Evolutionary conservation across 2,329 filamentous ascomycete genomes (phyloP), one percentile per base, ranked within the genome.

Genomic region (Domatiomyces globalis): DNA sequence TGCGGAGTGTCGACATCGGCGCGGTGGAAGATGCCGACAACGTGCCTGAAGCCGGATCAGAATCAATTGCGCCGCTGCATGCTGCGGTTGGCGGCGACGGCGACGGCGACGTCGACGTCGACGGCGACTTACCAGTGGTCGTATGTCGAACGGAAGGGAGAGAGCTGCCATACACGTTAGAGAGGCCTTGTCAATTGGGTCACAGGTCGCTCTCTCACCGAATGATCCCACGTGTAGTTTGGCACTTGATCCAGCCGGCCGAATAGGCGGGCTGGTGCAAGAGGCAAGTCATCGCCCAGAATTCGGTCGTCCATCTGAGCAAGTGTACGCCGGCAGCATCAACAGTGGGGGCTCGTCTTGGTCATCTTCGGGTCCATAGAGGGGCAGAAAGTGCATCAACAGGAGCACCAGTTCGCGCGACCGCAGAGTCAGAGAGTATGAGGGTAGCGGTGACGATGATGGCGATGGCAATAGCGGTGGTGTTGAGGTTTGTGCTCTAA

Each of bases 221-320:
- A 74, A 58, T 85, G 83, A 66, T 88, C 83, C 85, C 85, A 89
- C 5, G 77, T 79, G 64, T 87, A 88, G 49, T 84, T 84, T 45
- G 81, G 75, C 57, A 89, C 75, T 64, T 86, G 83, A 56, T 78
- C 75, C 58, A 89, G 73, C 48, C 85, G 79, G 65, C 88, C 83
- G 60, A 82, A 84, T 49, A 89, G 76, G 61, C 81, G 79, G 58
- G 76, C 72, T 44, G 83, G 83, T 53, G 82, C 81, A 64, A 72
- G 65, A 54, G 70, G 70, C 54, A 73, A 63, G 57, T 73, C 71
- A 51, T 72, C 71, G 52, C 68, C 69, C 47, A 72, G 61, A 47
- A 71, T 58, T 19, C 42, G 45, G 42, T 59, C 58, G 12, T 58
- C 56, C 58, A 60, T 60, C 50, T 49, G 54, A 43, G 50, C 48